Evolutionary conservation across 2,329 filamentous ascomycete genomes (phyloP).

Genomic region (Arachnomyces sp.): DNA sequence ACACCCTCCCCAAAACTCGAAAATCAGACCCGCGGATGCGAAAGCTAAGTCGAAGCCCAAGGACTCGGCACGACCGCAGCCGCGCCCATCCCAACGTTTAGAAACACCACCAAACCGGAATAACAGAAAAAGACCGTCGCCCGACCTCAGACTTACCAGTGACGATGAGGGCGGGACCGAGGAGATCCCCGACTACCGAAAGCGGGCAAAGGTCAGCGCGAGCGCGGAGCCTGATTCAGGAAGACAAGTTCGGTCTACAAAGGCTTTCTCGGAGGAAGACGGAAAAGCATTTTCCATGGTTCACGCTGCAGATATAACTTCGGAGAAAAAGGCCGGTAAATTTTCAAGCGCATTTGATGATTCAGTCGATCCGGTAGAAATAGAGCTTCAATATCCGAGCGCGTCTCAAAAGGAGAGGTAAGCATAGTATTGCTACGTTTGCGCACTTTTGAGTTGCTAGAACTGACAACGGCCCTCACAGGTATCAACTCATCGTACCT

Average conservation of each 20-base stretch:
- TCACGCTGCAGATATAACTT: constrained; percentile 44
- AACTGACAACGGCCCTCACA: constrained; percentile 22
- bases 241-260: constrained; percentile 37
- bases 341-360: constrained; percentile 47
- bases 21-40: background rate
- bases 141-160: constrained; percentile 32
- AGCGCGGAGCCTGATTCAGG: constrained; percentile 38
- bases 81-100: constrained; percentile 22
- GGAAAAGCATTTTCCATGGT: constrained; percentile 35
- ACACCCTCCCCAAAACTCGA: background rate
- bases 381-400: constrained; percentile 81
- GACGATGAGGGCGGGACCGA: constrained; percentile 37
- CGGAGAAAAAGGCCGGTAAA: constrained; percentile 36
- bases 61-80: constrained; percentile 21
- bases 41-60: constrained; percentile 8
- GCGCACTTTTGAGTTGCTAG: constrained; percentile 9
- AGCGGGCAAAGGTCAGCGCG: constrained; percentile 33
- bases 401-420: constrained; percentile 61
- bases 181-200: constrained; percentile 30
- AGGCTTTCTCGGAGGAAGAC: constrained; percentile 38
- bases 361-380: constrained; percentile 36
- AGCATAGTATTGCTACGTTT: constrained; percentile 5
- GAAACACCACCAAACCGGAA: constrained; percentile 21
- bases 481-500: constrained; percentile 69
- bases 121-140: constrained; percentile 30